Percentiles rank a stretch among this genome's conserved stretches.
phyloP scores from a whole-genome alignment of 768 basidiomycete genomes.

The Exidia glandulosa region DNA sequence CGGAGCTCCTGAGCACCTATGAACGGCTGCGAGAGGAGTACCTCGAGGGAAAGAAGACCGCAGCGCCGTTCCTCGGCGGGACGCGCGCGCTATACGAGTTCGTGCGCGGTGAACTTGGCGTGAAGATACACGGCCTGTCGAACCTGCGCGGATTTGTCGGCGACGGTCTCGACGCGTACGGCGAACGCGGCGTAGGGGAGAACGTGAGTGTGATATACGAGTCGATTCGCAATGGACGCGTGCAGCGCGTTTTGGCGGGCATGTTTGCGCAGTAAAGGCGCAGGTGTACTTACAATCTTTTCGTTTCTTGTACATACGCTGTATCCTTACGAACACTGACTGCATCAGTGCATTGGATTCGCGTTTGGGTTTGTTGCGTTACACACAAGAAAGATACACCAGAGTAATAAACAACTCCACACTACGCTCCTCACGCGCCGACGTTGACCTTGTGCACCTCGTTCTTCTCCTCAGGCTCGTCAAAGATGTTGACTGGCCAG shows the following conservation, averaged over 20 bases:
- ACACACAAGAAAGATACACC: too few relatives aligned
- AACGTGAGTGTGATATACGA: conserved; percentile 69
- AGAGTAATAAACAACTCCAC: too few relatives aligned
- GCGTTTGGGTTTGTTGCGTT: too few relatives aligned
- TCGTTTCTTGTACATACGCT: too few relatives aligned
- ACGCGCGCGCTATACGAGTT: conserved; percentile 71
- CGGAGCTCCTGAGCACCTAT: neutral
- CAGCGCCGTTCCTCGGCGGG: neutral
- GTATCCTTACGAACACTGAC: too few relatives aligned
- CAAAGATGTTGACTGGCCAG: conserved; percentile 69
- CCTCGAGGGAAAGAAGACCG: conserved; percentile 44
- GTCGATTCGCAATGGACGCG: conserved; percentile 61
- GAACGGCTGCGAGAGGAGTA: conserved; percentile 38
- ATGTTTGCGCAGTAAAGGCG: conserved; percentile 30
- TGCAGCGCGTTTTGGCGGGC: conserved; percentile 44
- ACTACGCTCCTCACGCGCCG: neutral
- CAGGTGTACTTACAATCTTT: too few relatives aligned
- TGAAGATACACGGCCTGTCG: conserved; percentile 42
- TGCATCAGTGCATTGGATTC: too few relatives aligned
- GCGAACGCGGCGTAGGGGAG: conserved; percentile 59
- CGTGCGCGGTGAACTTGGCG: conserved; percentile 55
- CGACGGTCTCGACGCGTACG: conserved; percentile 47
- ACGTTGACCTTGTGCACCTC: conserved; percentile 24
- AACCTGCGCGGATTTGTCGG: conserved; percentile 32
- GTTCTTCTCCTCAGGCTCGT: conserved; percentile 43